Conservation (phyloP, 2,329 filamentous ascomycete species). For the Mollisia scopiformis region DNA sequence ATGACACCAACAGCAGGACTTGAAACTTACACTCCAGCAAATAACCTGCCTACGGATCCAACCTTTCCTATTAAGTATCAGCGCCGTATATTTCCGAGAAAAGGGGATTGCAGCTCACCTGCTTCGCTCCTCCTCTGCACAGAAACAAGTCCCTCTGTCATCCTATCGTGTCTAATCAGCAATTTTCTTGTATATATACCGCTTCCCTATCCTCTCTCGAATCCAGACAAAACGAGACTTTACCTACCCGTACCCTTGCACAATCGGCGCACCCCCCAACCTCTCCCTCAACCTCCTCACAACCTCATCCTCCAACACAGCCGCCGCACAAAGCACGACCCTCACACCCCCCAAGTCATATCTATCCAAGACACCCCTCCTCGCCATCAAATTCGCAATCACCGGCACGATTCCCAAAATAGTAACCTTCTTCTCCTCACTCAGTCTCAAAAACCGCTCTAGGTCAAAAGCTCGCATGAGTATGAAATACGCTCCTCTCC, state of each 20-base stretch:
- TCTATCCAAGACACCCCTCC: neutral
- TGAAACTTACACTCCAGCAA: slow-evolving; percentile 2
- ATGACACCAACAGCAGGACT: no score
- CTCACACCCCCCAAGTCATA: neutral
- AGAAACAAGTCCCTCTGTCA: slow-evolving; percentile 8
- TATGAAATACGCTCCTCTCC: neutral
- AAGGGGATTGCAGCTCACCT: neutral
- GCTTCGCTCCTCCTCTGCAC: neutral
- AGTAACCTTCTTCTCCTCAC: neutral
- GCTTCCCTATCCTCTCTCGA: no score
- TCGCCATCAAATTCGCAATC: neutral
- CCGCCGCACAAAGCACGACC: slow-evolving; percentile 1
- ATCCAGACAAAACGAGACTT: neutral
- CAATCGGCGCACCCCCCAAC: slow-evolving; percentile 1
- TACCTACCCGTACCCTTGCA: slow-evolving; percentile 8
- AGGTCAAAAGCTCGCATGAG: neutral
- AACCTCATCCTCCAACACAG: neutral
- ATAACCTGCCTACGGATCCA: neutral
- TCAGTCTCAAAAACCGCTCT: neutral
- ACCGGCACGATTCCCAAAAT: slow-evolving; percentile 3
- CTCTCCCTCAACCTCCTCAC: neutral
- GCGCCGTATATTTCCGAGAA: neutral
- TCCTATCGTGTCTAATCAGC: neutral
- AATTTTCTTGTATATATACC: no score
- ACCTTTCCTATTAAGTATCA: neutral